Percentiles rank a stretch among this genome's conserved stretches.
Conservation (phyloP, 306 rosid genomes). For the Castanopsis chinensis region DNA sequence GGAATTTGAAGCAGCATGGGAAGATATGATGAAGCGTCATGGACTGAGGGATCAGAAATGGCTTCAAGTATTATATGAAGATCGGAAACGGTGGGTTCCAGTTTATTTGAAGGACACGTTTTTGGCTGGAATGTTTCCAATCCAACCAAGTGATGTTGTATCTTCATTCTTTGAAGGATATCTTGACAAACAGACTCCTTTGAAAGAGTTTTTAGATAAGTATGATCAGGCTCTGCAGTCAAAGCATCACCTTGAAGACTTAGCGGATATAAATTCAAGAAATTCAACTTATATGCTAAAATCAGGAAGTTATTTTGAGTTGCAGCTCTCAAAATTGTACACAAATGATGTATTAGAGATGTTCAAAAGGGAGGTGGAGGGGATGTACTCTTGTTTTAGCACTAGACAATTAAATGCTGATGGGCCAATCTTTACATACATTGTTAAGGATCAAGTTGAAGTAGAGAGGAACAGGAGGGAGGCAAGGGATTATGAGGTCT, state of each 20-base stretch:
- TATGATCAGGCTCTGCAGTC: slow-evolving; percentile 53
- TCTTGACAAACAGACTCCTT: slow-evolving; percentile 44
- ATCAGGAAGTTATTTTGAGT: slow-evolving; percentile 50
- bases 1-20: slow-evolving; percentile 69
- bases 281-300: slow-evolving; percentile 38
- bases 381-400: slow-evolving; percentile 60
- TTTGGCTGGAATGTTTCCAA: slow-evolving; percentile 58
- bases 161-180: slow-evolving; percentile 43
- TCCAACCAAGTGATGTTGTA: slow-evolving; percentile 41
- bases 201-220: slow-evolving; percentile 49
- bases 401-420: slow-evolving; percentile 46
- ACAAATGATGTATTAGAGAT: slow-evolving; percentile 46
- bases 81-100: slow-evolving; percentile 68
- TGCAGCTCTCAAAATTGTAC: slow-evolving; percentile 61
- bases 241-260: slow-evolving; percentile 49
- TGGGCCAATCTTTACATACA: slow-evolving; percentile 50
- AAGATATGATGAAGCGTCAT: slow-evolving; percentile 52
- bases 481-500: slow-evolving; percentile 55
- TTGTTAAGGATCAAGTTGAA: slow-evolving; percentile 53
- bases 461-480: slow-evolving; percentile 47
- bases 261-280: slow-evolving; percentile 63
- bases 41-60: slow-evolving; percentile 53
- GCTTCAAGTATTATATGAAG: slow-evolving; percentile 61
- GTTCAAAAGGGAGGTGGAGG: slow-evolving; percentile 56
- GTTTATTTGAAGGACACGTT: slow-evolving; percentile 50